Evolutionary conservation across 768 basidiomycete species (phyloP), one percentile per base, ranked within the genome.

Genomic region (Austroboletus festivus): DNA sequence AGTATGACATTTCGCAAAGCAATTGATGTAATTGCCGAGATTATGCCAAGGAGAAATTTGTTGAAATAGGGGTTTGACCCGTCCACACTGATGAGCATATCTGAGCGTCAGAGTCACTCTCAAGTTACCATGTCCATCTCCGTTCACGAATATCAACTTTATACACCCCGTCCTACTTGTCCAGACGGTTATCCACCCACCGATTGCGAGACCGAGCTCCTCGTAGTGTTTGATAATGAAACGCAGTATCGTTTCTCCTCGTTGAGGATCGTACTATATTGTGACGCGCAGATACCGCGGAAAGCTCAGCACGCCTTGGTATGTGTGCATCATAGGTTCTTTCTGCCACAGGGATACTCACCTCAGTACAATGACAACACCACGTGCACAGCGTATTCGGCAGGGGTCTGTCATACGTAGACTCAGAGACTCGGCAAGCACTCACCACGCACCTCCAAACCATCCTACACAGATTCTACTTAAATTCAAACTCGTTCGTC

Each of bases 151-250:
- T 38, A 21, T 15, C 37, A 38, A 21, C 16, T 16, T 4, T 4
- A 12, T 13, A 18, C 31, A 11, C 12, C 4, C 9, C 31, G 31
- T 33, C 31, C 31, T 4, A 33, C 3, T 11, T 33, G 5, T 13
- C 7, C 9, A 7, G 31, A 33, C 7, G 13, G 15, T 15, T 13
- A 33, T 33, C 13, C 13, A 7, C 13, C 31, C 31, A 15, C 31
- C 31, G 13, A 37, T 30, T 30, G 26, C 18, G 19, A 19, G 18
- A 46, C 45, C 11, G 15, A 10, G 3, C 22, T 46, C n/a, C 56
- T 42, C 1, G n/a, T 39, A 13, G 42, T 44, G 20, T 48, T 48
- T 4, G 51, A 48, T 21, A 31, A 42, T 21, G 38, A 26, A 28
- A 38, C 42, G 12, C 38, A 41, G 33, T 12, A 19, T 11, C 20